Evolutionary conservation across 2,329 filamentous ascomycete species (phyloP).

Genomic region (Phaeomoniella chlamydospora): DNA sequence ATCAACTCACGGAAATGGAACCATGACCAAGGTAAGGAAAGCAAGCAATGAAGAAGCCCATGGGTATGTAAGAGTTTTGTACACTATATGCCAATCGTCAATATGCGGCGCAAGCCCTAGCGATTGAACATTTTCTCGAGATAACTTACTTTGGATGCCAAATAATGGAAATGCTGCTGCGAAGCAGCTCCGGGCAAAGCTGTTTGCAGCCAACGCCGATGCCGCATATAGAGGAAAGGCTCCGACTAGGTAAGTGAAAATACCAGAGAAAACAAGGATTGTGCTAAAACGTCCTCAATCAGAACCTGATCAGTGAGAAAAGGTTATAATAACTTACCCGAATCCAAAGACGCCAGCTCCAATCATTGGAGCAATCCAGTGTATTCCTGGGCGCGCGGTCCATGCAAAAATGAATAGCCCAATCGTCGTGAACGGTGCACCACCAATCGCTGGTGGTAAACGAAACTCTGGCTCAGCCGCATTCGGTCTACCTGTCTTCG

Average conservation of each 20-base stretch:
- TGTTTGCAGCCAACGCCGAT: conserved; percentile 65
- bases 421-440: conserved; percentile 60
- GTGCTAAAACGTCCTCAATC: conserved; percentile 33
- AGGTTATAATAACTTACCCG: conserved; percentile 28
- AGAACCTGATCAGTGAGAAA: background rate
- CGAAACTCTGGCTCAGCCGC: conserved; percentile 73
- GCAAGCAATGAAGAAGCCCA: conserved; percentile 30
- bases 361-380: conserved; percentile 33
- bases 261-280: conserved; percentile 63
- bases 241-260: conserved; percentile 76
- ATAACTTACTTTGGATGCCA: conserved; percentile 37
- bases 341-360: conserved; percentile 34
- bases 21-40: conserved; percentile 27
- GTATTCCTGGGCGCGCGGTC: conserved; percentile 51
- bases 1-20: conserved; percentile 28
- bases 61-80: conserved; percentile 28
- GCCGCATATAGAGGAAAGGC: conserved; percentile 29
- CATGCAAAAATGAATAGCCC: conserved; percentile 82
- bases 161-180: conserved; percentile 67
- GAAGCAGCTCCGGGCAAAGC: conserved; percentile 61
- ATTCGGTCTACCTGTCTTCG: conserved; percentile 17
- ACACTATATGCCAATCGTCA: conserved; percentile 19
- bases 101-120: background rate
- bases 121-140: no score
- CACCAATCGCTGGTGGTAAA: conserved; percentile 56